These are phyloP conservation scores for Tylopilus sp. DNA, from an alignment of 1,284 basidiomycete genomes.

Conservation along the genomic window DNA sequence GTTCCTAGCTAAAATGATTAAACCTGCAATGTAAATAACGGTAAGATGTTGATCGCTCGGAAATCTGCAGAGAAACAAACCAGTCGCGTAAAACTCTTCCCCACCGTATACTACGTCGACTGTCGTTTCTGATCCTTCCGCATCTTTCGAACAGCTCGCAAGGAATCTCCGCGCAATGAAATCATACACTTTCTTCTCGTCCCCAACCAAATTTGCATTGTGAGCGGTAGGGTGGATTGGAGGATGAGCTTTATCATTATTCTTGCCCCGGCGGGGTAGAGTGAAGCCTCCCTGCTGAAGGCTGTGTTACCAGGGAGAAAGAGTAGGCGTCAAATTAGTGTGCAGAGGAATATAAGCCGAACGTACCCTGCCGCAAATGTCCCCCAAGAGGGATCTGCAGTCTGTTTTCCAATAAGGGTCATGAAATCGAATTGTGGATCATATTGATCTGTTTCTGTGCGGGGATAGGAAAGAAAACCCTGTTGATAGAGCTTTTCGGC, in stretches of 20 bases:
- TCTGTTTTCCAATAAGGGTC: constrained; percentile 86
- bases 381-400: constrained; percentile 81
- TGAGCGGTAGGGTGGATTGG: constrained; percentile 97
- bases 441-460: constrained; percentile 98
- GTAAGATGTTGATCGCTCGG: constrained; percentile 10
- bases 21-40: constrained; percentile 50
- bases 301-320: constrained; percentile 39
- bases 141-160: constrained; percentile 92
- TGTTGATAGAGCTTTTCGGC: constrained; percentile 96
- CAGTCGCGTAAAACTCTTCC: constrained; percentile 84
- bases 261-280: constrained; percentile 83
- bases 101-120: constrained; percentile 84
- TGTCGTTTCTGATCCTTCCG: constrained; percentile 86
- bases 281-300: constrained; percentile 77
- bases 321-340: neutral
- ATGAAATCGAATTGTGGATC: constrained; percentile 93
- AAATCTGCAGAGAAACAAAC: constrained; percentile 39
- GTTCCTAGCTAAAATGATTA: constrained; percentile 80
- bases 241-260: constrained; percentile 98
- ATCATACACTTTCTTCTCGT: constrained; percentile 94
- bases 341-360: neutral
- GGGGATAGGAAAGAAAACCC: constrained; percentile 94
- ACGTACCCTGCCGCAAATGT: constrained; percentile 73
- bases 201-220: constrained; percentile 74
- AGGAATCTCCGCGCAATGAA: constrained; percentile 91